Evolutionary conservation across 495 filamentous ascomycete species (phyloP).

Genomic region (Penicillium egyptiacum): DNA sequence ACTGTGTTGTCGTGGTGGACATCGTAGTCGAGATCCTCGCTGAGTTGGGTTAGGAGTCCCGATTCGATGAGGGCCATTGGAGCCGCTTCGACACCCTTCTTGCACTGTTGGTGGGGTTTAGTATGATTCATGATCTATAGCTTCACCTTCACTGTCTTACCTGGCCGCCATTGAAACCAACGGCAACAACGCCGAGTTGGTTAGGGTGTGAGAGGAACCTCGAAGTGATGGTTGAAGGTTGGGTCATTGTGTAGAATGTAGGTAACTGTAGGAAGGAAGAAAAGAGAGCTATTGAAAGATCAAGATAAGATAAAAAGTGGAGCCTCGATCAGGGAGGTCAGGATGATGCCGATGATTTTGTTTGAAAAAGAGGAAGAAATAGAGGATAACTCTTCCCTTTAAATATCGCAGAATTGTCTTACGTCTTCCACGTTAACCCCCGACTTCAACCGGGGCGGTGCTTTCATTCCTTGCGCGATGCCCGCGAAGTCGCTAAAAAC

Average conservation of each 20-base stretch:
- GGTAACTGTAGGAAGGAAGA: background rate
- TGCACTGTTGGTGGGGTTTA: slow-evolving; percentile 57
- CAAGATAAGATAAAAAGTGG: slow-evolving; percentile 31
- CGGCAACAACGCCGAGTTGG: slow-evolving; percentile 88
- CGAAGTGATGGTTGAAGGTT: slow-evolving; percentile 71
- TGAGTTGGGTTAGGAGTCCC: slow-evolving; percentile 81
- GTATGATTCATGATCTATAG: slow-evolving; percentile 11
- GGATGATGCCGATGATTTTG: background rate
- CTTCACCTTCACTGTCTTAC: slow-evolving; percentile 47
- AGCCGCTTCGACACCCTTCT: slow-evolving; percentile 88
- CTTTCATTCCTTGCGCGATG: slow-evolving; percentile 19
- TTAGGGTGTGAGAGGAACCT: slow-evolving; percentile 77
- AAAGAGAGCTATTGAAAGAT: slow-evolving; percentile 3
- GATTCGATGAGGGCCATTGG: slow-evolving; percentile 87
- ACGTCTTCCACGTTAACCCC: slow-evolving; percentile 1
- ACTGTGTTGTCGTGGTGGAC: slow-evolving; percentile 82
- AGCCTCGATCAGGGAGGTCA: slow-evolving; percentile 19
- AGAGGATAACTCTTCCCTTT: background rate
- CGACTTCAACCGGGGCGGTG: slow-evolving; percentile 17
- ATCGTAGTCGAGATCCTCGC: slow-evolving; percentile 81
- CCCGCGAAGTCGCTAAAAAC: slow-evolving; percentile 44
- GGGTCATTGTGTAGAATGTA: slow-evolving; percentile 49
- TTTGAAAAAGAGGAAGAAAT: background rate
- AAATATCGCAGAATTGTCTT: slow-evolving; percentile 8
- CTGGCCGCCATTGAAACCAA: slow-evolving; percentile 97